A percentile compares a stretch with the other conserved stretches of the same genome.
Evolutionary conservation across 2,329 filamentous ascomycete species (phyloP).

Genomic region (Colletotrichum lupini): DNA sequence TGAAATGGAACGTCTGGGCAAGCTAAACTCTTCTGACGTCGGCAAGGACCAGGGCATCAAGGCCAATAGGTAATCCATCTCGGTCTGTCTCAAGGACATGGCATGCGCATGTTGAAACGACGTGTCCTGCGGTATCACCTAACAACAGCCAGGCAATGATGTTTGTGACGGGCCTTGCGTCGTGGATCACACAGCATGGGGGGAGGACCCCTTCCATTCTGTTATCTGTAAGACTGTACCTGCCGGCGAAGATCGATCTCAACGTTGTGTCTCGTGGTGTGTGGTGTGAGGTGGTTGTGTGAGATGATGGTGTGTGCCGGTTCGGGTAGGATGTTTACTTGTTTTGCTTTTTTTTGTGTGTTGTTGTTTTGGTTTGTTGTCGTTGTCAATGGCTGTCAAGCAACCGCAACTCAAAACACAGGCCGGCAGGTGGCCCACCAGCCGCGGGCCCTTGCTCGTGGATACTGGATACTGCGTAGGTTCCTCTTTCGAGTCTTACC

Average conservation of each 20-base stretch:
- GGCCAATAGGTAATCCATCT: background rate
- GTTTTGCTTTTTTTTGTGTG: constrained; percentile 6
- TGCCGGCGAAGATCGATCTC: background rate
- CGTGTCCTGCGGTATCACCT: constrained; percentile 17
- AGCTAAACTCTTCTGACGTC: background rate
- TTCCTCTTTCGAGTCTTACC: background rate
- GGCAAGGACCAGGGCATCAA: background rate
- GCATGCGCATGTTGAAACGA: constrained; percentile 21
- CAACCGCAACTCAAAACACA: constrained; percentile 21
- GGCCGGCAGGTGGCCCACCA: constrained; percentile 2
- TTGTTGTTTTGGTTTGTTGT: constrained; percentile 10
- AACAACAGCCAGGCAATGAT: background rate
- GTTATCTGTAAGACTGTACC: background rate
- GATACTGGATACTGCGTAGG: background rate
- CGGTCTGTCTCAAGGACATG: background rate
- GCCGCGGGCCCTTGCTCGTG: background rate
- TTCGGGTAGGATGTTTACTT: constrained; percentile 30
- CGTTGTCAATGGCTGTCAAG: constrained; percentile 2
- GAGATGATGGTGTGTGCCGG: background rate
- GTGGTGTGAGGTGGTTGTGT: background rate
- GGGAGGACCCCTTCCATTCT: background rate
- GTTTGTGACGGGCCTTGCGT: constrained; percentile 14
- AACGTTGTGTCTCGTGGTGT: background rate
- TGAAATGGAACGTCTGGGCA: background rate
- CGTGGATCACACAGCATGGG: background rate